A percentile compares a stretch with the other conserved stretches of the same genome.
These are phyloP conservation scores for Flaveria brownii DNA, from an alignment of 129 eudicot species.

Conservation along the genomic window DNA sequence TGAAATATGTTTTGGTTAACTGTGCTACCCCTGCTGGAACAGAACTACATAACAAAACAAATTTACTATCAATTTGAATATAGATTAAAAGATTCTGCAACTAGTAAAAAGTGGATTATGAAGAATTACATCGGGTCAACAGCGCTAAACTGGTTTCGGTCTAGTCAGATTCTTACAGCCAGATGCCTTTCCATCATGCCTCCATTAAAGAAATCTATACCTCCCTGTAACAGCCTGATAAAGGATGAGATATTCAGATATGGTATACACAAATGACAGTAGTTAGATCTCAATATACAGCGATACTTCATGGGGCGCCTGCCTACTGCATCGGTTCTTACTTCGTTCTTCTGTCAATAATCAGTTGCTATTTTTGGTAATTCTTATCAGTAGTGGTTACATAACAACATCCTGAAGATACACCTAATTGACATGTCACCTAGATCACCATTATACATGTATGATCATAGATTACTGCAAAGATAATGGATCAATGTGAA, in stretches of 20 bases:
- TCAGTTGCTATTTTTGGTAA: constrained; percentile 10
- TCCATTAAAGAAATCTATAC: background rate
- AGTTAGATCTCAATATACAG: background rate
- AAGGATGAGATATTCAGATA: background rate
- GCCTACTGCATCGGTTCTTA: background rate
- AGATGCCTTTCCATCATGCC: background rate
- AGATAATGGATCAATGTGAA: constrained; percentile 19
- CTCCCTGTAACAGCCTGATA: constrained; percentile 18
- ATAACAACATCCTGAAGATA: constrained; percentile 5
- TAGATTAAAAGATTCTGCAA: background rate
- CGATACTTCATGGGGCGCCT: background rate
- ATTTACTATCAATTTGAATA: background rate
- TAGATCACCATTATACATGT: constrained; percentile 7
- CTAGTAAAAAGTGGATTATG: background rate
- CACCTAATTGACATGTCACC: constrained; percentile 4
- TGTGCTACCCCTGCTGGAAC: constrained; percentile 1
- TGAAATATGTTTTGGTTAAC: background rate
- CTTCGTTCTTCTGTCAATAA: background rate
- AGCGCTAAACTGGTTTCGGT: background rate
- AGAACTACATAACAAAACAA: constrained; percentile 2
- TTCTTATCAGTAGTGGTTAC: background rate
- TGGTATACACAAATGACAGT: background rate
- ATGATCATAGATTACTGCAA: constrained; percentile 3
- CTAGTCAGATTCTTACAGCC: background rate
- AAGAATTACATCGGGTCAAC: constrained; percentile 2